Base-by-base conservation (phyloP, 768 basidiomycete genomes). In the Xerocomellus chrysenteron region DNA sequence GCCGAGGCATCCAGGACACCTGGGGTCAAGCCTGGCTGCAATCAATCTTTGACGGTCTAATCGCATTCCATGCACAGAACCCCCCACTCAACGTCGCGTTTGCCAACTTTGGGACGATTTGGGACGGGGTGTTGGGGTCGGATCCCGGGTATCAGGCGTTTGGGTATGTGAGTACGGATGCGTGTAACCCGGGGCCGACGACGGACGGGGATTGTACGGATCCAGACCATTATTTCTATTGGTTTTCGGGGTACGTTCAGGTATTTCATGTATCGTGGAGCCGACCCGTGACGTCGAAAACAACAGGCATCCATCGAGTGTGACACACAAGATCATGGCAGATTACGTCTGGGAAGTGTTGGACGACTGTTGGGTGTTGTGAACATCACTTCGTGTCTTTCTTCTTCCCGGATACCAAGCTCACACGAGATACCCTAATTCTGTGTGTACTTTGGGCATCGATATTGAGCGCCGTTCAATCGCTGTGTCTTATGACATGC, bases 221-320 rank as follows among this genome's bases (percentile, higher is more conserved):
- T 50, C 76, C 78, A 3, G 78, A 78, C 36, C 80, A 79, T 60
- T 74, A 74, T 47, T 84, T 82, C 56, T 81, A 82, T 60, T 83
- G 81, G 78, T 78, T 82, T 24, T 67, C 69, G 39, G 75, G 77
- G 82, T 82, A 54, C 47, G 78, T 66, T 30, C 2, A 4, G 3
- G 26, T n/a, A 50, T 48, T n/a, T 33, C 21, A 1, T 45, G 47
- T 2, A 11, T 32, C 21, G n/a, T 30, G 2, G 43, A 17, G 11
- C 51, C 62, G 26, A 51, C 49, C 10, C 2, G 13, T 52, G 16
- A 21, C 6, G 4, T 32, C 16, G 6, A 45, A 39, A 24, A 44
- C 8, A 26, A 44, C 55, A 81, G 81, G 6, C 80, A 83, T 57
- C 83, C 81, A 4, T 80, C 79, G 17, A 78, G 75, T 44, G 76